Conservation (phyloP, 768 basidiomycete genomes). For the Pleurotus platypus region DNA sequence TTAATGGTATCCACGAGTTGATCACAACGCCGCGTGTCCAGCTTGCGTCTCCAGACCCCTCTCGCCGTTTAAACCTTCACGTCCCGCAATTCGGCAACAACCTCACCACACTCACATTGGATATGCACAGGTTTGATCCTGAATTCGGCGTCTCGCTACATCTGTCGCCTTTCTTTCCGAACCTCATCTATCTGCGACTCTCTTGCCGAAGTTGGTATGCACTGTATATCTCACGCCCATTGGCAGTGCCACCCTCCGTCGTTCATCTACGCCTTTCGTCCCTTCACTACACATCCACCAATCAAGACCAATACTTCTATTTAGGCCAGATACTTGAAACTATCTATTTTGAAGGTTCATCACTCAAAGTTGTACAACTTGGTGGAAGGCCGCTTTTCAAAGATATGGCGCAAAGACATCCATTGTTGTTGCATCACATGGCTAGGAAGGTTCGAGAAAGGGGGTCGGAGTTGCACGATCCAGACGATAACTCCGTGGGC, state of each 20-base stretch:
- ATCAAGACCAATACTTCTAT: no score
- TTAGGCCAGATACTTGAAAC: no score
- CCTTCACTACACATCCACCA: no score
- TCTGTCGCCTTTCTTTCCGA: background rate
- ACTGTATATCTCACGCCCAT: background rate
- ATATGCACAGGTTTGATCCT: background rate
- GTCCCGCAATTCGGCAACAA: background rate
- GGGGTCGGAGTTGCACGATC: no score
- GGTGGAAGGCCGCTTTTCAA: no score
- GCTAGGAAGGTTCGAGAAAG: no score
- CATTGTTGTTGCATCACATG: no score
- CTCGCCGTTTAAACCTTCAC: background rate
- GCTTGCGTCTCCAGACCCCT: background rate
- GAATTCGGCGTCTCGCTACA: background rate
- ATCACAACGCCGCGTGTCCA: background rate
- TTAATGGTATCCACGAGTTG: background rate
- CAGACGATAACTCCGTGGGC: no score
- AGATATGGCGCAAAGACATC: no score
- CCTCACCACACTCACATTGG: background rate
- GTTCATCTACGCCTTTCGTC: background rate
- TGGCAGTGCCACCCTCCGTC: background rate
- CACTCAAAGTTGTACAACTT: no score
- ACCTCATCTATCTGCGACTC: background rate
- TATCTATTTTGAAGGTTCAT: no score
- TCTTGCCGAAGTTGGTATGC: background rate